Evolutionary conservation across 2,329 filamentous ascomycete species (phyloP).

Genomic region (Ophiostoma himal-ulmi): DNA sequence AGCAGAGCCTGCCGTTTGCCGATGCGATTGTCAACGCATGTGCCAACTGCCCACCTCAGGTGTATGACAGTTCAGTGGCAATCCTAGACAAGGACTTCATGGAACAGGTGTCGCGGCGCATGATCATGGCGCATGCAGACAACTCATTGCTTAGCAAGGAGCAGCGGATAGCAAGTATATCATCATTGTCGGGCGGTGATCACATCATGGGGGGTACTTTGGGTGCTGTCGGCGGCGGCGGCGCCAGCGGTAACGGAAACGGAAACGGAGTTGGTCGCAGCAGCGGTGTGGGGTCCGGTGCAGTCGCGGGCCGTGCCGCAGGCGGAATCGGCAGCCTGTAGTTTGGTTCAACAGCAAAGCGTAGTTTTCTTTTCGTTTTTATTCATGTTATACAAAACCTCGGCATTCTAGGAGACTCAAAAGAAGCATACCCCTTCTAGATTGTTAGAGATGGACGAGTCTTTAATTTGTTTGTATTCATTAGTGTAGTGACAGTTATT

Average conservation of each 20-base stretch:
- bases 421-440: slow-evolving; percentile 11
- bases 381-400: not conserved
- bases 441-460: not conserved
- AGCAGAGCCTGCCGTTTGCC: slow-evolving; percentile 26
- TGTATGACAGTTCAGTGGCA: slow-evolving; percentile 25
- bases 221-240: not conserved
- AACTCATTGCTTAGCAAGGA: slow-evolving; percentile 22
- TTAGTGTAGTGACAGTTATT: too few relatives aligned
- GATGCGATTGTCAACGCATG: slow-evolving; percentile 24
- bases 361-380: not conserved
- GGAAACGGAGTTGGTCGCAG: not conserved
- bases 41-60: slow-evolving; percentile 27
- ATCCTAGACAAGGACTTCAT: slow-evolving; percentile 28
- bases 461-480: not conserved
- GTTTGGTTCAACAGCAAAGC: not conserved
- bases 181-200: not conserved
- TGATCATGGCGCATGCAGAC: slow-evolving; percentile 26
- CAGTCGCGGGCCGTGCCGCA: not conserved
- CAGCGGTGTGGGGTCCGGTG: slow-evolving; percentile 5
- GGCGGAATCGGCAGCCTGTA: slow-evolving; percentile 12
- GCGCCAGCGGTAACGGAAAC: not conserved
- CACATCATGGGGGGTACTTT: not conserved
- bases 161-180: slow-evolving; percentile 18
- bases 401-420: not conserved
- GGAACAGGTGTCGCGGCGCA: slow-evolving; percentile 25